Base-by-base conservation (phyloP, 495 filamentous ascomycete genomes). In the Daldinia concentrica region DNA sequence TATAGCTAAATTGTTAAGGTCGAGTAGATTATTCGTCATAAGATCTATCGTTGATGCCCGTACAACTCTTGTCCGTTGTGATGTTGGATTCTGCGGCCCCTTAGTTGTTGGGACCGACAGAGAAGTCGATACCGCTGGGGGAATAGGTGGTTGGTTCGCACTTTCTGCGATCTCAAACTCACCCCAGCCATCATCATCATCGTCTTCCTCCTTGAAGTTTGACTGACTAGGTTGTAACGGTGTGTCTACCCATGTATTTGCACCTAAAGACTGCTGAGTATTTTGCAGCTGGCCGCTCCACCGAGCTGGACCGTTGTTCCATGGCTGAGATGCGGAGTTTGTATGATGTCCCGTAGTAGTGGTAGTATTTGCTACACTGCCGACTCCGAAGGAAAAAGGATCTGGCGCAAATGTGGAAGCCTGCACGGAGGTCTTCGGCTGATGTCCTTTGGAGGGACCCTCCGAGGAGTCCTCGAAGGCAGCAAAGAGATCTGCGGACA, bases 401-500 rank as follows among this genome's bases (percentile, higher is more conserved):
- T 64, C 58, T 17, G 64, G 51, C 14, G 41, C 24, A n/a, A 55
- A 34, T 14, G 72, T 14, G 29, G 69, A 67, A 55, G 63, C 19
- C 19, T 70, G 52, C 7, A 37, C 11, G 30, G 24, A 36, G 17
- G 62, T 3, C 58, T 72, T 63, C 30, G 30, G 24, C 17, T 71
- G 74, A 30, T 75, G 74, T 19, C 72, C 71, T 64, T 78, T 74
- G 22, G 74, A 63, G 22, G 67, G 55, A 30, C 64, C 70, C 30
- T 74, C 57, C 19, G 81, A 55, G 61, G 76, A 61, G 65, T 79
- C 81, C 67, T 88, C 90, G 71, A 94, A 94, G 56, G 88, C 89
- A 56, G 90, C 90, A 39, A 91, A 87, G 37, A 94, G 84, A 71
- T 93, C 91, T 57, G 90, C 87, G 48, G 91, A 94, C 91, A 94